Conservation (phyloP, 2,329 filamentous ascomycete species). For the Acrodontium crateriforme region DNA sequence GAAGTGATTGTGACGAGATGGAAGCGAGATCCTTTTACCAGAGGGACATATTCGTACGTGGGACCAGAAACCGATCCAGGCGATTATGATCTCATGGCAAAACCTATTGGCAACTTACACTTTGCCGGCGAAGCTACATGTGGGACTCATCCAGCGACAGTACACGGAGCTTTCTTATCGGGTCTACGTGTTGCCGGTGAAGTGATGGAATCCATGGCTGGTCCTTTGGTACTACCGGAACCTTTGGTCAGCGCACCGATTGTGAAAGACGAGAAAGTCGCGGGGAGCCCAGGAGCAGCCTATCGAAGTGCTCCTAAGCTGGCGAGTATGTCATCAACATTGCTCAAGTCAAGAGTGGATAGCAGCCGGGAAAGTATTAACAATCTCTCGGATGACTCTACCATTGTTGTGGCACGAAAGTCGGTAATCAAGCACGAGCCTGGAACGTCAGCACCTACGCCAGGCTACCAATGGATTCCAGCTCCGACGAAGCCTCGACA, state of each 20-base stretch:
- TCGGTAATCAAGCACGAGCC: conserved; percentile 16
- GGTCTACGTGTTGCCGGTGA: conserved; percentile 82
- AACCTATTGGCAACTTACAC: conserved; percentile 69
- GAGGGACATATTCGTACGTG: conserved; percentile 90
- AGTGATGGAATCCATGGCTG: conserved; percentile 65
- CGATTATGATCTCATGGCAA: conserved; percentile 88
- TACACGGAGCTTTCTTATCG: conserved; percentile 91
- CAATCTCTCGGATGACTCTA: background rate
- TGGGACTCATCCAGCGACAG: conserved; percentile 88
- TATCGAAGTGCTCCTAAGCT: background rate
- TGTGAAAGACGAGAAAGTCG: conserved; percentile 27
- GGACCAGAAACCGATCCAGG: conserved; percentile 67
- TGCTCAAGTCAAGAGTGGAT: too few relatives aligned
- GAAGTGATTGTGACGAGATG: conserved; percentile 87
- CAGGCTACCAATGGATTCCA: too few relatives aligned
- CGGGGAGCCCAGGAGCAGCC: conserved; percentile 1
- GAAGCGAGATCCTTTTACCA: conserved; percentile 80
- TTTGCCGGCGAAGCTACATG: conserved; percentile 97
- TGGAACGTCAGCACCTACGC: background rate
- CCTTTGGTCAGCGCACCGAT: conserved; percentile 53
- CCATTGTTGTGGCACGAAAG: background rate
- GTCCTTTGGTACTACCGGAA: conserved; percentile 61
- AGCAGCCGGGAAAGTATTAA: too few relatives aligned
- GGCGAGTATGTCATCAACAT: background rate
- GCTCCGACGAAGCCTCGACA: conserved; percentile 13